phyloP scores from a whole-genome alignment of 2,329 filamentous ascomycete genomes.

The Bipolaris cookei region DNA sequence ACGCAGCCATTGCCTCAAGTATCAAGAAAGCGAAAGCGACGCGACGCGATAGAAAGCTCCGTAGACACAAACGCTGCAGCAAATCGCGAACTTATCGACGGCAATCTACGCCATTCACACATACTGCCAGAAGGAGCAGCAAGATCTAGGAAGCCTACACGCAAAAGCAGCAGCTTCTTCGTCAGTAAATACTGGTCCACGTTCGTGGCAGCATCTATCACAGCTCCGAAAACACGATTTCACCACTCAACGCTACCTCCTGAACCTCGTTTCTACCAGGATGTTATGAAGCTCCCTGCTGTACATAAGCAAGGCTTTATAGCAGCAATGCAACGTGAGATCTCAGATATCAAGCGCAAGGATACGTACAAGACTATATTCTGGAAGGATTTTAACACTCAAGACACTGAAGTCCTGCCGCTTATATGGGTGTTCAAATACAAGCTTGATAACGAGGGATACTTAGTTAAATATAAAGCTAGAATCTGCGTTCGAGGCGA shows the following conservation, averaged over 20 bases:
- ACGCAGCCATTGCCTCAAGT: conserved; percentile 10
- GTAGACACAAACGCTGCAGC: conserved; percentile 9
- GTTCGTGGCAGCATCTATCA: conserved; percentile 16
- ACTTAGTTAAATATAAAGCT: conserved; percentile 23
- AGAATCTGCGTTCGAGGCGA: conserved; percentile 19
- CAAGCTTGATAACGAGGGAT: conserved; percentile 22
- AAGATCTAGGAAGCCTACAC: conserved; percentile 11
- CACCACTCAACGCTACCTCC: conserved; percentile 13
- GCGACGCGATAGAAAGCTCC: background rate
- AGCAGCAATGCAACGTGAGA: conserved; percentile 11
- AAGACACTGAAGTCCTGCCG: conserved; percentile 16
- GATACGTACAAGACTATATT: conserved; percentile 16
- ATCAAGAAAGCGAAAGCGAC: conserved; percentile 16
- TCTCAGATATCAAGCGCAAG: conserved; percentile 16
- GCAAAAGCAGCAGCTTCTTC: conserved; percentile 21
- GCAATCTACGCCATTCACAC: conserved; percentile 10
- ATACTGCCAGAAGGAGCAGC: conserved; percentile 16
- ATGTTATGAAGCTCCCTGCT: conserved; percentile 17
- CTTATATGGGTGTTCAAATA: conserved; percentile 23
- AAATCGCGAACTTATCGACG: conserved; percentile 16
- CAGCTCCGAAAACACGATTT: conserved; percentile 14
- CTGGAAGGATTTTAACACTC: conserved; percentile 20
- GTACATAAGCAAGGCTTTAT: conserved; percentile 19
- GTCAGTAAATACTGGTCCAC: conserved; percentile 18
- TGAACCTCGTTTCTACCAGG: conserved; percentile 14